These are phyloP conservation scores for Leptographium radiaticola DNA, from an alignment of 2,329 filamentous ascomycete genomes.

Conservation along the genomic window DNA sequence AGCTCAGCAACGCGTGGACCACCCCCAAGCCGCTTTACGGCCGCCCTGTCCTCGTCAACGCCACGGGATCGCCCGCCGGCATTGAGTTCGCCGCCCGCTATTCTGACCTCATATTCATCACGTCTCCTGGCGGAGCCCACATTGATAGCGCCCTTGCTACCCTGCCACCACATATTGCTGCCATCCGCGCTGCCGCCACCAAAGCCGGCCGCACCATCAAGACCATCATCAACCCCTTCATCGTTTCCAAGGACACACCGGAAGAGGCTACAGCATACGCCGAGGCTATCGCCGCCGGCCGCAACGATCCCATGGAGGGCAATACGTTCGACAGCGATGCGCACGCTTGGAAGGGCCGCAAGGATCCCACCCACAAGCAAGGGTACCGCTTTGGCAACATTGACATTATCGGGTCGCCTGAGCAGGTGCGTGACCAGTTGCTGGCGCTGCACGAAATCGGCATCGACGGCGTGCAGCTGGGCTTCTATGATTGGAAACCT, in stretches of 20 bases:
- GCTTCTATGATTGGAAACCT: background rate
- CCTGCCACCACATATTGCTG: background rate
- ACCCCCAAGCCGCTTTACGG: background rate
- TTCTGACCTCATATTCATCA: background rate
- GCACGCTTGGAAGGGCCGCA: conserved; percentile 13
- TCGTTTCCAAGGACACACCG: conserved; percentile 13
- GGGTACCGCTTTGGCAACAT: conserved; percentile 4
- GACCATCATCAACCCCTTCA: conserved; percentile 13
- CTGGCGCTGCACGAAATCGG: background rate
- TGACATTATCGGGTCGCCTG: background rate
- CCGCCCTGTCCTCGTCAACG: background rate
- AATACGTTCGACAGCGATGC: conserved; percentile 13
- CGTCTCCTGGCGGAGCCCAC: background rate
- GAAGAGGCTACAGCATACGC: conserved; percentile 13
- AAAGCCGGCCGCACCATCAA: conserved; percentile 9
- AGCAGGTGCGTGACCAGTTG: background rate
- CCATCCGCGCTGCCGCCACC: background rate
- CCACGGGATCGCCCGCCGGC: background rate
- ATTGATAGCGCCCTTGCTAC: background rate
- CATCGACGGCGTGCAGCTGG: background rate
- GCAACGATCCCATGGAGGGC: background rate
- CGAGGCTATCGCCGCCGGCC: conserved; percentile 9
- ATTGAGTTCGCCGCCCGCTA: background rate
- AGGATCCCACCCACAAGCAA: conserved; percentile 11
- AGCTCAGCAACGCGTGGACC: background rate